phyloP scores from a whole-genome alignment of 139 green algal species.

The Edaphochlamys debaryana region DNA sequence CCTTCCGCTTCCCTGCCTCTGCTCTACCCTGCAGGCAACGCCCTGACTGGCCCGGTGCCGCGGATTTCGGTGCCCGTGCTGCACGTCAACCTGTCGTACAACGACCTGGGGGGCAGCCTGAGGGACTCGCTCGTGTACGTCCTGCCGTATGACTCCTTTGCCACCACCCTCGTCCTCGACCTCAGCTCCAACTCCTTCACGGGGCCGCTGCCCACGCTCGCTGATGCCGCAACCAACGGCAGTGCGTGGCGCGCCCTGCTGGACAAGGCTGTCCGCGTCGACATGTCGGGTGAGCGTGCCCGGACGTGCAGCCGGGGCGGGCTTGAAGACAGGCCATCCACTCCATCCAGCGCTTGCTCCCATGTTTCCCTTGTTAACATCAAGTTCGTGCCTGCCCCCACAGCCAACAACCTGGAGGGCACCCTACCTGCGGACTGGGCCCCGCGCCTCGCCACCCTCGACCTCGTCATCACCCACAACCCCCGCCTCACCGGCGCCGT shows the following conservation, averaged over 20 bases:
- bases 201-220: not conserved
- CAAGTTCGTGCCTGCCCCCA: not conserved
- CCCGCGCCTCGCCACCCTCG: not conserved
- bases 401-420: not conserved
- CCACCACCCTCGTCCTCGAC: not conserved
- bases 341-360: too few relatives aligned
- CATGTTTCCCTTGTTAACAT: not conserved
- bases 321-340: too few relatives aligned
- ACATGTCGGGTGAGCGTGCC: not conserved
- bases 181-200: not conserved
- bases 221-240: not conserved
- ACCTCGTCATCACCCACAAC: not conserved
- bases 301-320: too few relatives aligned
- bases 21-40: too few relatives aligned
- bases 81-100: not conserved
- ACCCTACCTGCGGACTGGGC: not conserved
- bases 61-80: not conserved
- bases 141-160: not conserved
- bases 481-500: not conserved
- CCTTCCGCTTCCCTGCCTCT: not conserved
- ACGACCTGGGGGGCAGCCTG: not conserved
- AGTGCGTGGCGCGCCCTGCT: not conserved
- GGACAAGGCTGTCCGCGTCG: not conserved
- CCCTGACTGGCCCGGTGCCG: not conserved
- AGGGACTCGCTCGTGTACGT: not conserved